Percentiles rank a stretch among this genome's conserved stretches.
Conservation (phyloP, 163 green algal species). For the Scenedesmus sp. region DNA sequence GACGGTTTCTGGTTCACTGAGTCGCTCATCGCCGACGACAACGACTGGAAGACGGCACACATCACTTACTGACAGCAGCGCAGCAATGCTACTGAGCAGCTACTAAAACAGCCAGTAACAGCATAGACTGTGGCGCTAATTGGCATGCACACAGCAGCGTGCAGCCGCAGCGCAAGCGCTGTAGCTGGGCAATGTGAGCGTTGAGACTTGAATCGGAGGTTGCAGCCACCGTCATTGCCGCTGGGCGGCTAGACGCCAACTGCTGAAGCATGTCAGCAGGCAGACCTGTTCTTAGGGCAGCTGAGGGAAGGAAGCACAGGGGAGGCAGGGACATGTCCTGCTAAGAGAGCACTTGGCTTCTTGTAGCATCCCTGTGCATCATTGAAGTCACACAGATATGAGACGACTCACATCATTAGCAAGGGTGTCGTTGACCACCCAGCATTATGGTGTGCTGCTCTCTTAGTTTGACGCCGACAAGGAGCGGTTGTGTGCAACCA, state of each 20-base stretch:
- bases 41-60: conserved; percentile 44
- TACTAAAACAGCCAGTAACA: too few relatives aligned
- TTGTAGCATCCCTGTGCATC: not conserved
- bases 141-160: too few relatives aligned
- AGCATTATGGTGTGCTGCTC: not conserved
- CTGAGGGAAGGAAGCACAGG: not conserved
- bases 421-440: not conserved
- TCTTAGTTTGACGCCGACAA: too few relatives aligned
- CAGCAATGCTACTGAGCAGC: too few relatives aligned
- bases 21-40: conserved; percentile 45
- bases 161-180: not conserved
- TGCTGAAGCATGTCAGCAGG: not conserved
- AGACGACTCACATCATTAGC: not conserved
- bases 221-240: not conserved
- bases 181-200: not conserved
- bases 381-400: too few relatives aligned
- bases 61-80: conserved; percentile 36
- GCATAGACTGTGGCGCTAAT: too few relatives aligned
- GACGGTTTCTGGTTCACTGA: conserved; percentile 69
- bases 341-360: not conserved
- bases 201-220: not conserved
- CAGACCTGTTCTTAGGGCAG: not conserved
- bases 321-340: not conserved
- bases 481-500: not conserved
- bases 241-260: not conserved